phyloP scores from a whole-genome alignment of 345 rosid species.

The Brassica cretica region DNA sequence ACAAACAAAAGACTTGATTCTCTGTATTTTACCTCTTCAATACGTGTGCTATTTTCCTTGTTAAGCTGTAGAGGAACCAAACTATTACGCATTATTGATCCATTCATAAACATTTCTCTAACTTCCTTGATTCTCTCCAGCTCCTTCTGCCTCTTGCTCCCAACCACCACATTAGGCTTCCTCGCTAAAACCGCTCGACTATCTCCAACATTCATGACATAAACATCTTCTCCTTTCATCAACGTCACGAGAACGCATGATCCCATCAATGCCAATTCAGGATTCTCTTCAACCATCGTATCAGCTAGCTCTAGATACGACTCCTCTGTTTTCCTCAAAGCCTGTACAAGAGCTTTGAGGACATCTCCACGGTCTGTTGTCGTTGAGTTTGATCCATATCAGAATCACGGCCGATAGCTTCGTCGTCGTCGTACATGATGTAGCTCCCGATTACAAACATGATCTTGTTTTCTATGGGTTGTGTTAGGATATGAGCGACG shows the following conservation, averaged over 20 bases:
- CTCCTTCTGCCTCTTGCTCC: conserved; percentile 43
- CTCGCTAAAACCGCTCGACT: conserved; percentile 77
- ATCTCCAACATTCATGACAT: conserved; percentile 93
- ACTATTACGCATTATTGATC: conserved; percentile 26
- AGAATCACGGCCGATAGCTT: too few relatives aligned
- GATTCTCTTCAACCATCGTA: conserved; percentile 68
- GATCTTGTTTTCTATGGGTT: neutral
- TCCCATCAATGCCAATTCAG: conserved; percentile 89
- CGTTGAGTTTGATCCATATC: conserved; percentile 26
- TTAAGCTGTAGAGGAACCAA: conserved; percentile 70
- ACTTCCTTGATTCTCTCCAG: conserved; percentile 46
- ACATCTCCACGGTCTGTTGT: conserved; percentile 55
- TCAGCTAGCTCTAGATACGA: conserved; percentile 66
- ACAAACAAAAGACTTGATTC: neutral
- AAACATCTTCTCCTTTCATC: conserved; percentile 41
- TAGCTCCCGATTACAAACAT: too few relatives aligned
- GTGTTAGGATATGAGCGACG: neutral
- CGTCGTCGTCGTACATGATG: neutral
- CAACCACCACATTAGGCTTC: conserved; percentile 40
- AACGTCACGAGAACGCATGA: conserved; percentile 88
- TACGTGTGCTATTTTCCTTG: conserved; percentile 80
- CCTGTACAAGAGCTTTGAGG: conserved; percentile 62
- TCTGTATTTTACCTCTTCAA: conserved; percentile 58
- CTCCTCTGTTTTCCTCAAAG: conserved; percentile 76
- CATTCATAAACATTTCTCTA: conserved; percentile 36